Conservation (phyloP, 371 early-diverging fungal genomes). For the Rhizopus sp. region DNA sequence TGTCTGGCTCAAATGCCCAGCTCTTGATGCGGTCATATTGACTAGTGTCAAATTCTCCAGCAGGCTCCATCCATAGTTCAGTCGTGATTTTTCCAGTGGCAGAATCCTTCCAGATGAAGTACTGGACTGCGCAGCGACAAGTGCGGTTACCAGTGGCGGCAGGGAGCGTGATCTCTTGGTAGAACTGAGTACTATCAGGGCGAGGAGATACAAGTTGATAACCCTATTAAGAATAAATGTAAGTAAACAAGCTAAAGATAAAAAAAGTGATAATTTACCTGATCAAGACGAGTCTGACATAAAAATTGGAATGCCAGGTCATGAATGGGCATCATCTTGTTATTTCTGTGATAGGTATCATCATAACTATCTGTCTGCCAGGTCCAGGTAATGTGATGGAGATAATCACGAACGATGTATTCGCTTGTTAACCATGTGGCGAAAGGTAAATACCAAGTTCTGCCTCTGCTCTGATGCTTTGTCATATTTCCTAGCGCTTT, state of each 20-base stretch:
- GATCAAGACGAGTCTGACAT: conserved; percentile 69
- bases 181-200: conserved; percentile 67
- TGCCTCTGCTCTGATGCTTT: conserved; percentile 17
- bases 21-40: conserved; percentile 47
- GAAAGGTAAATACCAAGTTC: conserved; percentile 46
- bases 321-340: conserved; percentile 63
- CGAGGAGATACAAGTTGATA: conserved; percentile 57
- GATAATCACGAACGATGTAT: conserved; percentile 61
- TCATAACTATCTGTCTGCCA: conserved; percentile 64
- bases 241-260: conserved; percentile 11
- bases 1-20: conserved; percentile 61
- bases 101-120: conserved; percentile 68
- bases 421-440: conserved; percentile 46
- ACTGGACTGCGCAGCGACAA: conserved; percentile 62
- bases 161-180: conserved; percentile 56
- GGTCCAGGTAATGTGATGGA: conserved; percentile 65
- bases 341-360: conserved; percentile 52
- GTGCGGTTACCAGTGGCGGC: conserved; percentile 9
- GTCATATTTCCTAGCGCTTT: conserved; percentile 9
- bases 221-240: conserved; percentile 18
- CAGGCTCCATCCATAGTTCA: conserved; percentile 81
- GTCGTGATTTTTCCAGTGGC: conserved; percentile 62
- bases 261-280: conserved; percentile 43
- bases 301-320: conserved; percentile 75
- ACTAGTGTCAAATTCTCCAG: conserved; percentile 29